Evolutionary conservation across 345 rosid genomes (phyloP).

Genomic region (Excoecaria cochinchinensis): DNA sequence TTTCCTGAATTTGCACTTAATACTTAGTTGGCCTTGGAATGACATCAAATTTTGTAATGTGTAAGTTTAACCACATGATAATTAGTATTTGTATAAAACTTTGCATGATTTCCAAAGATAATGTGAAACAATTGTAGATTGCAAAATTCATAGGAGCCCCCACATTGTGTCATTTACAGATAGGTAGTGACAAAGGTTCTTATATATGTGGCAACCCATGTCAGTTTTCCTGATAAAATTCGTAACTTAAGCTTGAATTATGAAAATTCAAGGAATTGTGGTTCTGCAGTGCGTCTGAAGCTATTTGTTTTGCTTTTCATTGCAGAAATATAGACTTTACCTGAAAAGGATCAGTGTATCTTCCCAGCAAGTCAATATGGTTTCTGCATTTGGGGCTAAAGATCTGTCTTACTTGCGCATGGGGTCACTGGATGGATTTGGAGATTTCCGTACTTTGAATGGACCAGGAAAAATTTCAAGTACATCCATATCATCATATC

Average conservation of each 20-base stretch:
- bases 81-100: neutral
- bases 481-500: conserved; percentile 50
- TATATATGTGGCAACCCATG: neutral
- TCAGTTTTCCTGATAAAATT: neutral
- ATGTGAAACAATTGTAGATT: neutral
- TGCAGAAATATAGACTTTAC: conserved; percentile 87
- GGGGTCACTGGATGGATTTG: conserved; percentile 53
- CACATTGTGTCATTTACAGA: neutral
- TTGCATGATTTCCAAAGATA: neutral
- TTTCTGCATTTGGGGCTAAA: conserved; percentile 52
- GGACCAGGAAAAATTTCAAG: conserved; percentile 56
- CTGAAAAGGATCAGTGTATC: conserved; percentile 60
- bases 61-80: neutral
- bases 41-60: neutral
- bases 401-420: conserved; percentile 55
- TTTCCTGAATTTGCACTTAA: neutral
- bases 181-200: neutral
- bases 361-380: conserved; percentile 53
- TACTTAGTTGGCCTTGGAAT: neutral
- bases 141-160: neutral
- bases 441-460: conserved; percentile 46
- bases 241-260: neutral
- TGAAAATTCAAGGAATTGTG: conserved; percentile 8
- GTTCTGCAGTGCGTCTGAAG: neutral
- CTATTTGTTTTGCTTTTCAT: conserved; percentile 10